A percentile compares a stretch with the other conserved stretches of the same genome.
These are phyloP conservation scores for Dothistroma pini DNA, from an alignment of 2,329 filamentous ascomycete species.

Conservation along the genomic window DNA sequence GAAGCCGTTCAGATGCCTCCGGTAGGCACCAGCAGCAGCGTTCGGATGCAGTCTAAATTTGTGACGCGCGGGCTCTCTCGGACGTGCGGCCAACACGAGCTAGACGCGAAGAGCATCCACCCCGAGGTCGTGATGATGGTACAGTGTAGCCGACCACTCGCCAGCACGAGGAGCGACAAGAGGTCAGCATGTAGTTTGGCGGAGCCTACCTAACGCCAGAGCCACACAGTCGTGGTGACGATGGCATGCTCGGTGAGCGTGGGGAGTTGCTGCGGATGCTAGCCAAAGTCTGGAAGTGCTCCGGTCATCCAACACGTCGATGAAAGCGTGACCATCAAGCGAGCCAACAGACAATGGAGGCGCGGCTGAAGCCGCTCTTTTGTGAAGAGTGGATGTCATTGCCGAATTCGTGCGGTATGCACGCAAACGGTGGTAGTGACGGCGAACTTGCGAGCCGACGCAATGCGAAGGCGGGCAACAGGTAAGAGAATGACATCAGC, in stretches of 20 bases:
- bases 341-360: neutral
- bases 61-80: neutral
- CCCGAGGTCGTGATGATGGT: neutral
- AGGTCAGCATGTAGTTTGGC: neutral
- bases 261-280: neutral
- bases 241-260: neutral
- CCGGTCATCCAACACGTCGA: neutral
- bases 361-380: neutral
- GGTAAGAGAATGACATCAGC: neutral
- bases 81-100: neutral
- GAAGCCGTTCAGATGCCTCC: neutral
- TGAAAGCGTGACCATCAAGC: neutral
- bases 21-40: neutral
- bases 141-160: neutral
- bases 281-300: neutral
- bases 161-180: neutral
- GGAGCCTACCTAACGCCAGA: neutral
- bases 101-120: neutral
- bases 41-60: neutral
- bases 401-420: neutral
- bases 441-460: neutral
- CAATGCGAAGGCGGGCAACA: neutral
- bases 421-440: neutral
- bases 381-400: neutral
- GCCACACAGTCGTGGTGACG: neutral